Evolutionary conservation across 1,284 basidiomycete genomes (phyloP), one percentile per base, ranked within the genome.

Genomic region (Porodaedalea pini): DNA sequence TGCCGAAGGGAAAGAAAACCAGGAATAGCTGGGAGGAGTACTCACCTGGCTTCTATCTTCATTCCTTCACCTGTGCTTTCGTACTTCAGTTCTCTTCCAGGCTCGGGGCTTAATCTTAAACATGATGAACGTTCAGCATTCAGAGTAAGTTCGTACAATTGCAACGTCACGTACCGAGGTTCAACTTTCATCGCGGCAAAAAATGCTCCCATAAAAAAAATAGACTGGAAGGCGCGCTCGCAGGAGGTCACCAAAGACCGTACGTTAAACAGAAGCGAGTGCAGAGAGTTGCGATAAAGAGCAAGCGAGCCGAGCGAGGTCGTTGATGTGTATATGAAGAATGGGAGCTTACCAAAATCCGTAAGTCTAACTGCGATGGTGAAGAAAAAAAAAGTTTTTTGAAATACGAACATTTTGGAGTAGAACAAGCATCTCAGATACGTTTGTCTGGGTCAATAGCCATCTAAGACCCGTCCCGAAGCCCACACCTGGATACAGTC

Each of bases 181-280:
- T 83, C 80, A 58, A 91, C 72, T 59, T 81, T 78, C 73, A 82
- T 82, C 44, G 85, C 84, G 39, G 87, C 86, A 63, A 81, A 85
- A 67, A 90, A 92, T 5, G 90, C 89, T 41, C 86, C 86, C 81
- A 92, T 85, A 61, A 89, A 75, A 71, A 92, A 93, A 39, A 92
- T 78, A 15, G 83, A 80, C 68, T 93, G 90, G 64, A 86, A 90
- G 19, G 83, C 81, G 81, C 85, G 83, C 57, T 81, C 80, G 23
- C 78, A 68, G 4, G 83, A 87, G 43, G 80, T 79, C 25, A 83
- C 66, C 58, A 91, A 68, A 61, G 80, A 80, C 55, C 81, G 75
- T 55, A 80, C 75, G 3, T 87, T 81, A 65, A 80, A 80, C 15
- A 90, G 74, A 37, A 91, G 76, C 19, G 83, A 80, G 58, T 86